A percentile compares a stretch with the other conserved stretches of the same genome.
Evolutionary conservation across 352 stramenopile genomes (phyloP).

Genomic region (Phytophthora pini): DNA sequence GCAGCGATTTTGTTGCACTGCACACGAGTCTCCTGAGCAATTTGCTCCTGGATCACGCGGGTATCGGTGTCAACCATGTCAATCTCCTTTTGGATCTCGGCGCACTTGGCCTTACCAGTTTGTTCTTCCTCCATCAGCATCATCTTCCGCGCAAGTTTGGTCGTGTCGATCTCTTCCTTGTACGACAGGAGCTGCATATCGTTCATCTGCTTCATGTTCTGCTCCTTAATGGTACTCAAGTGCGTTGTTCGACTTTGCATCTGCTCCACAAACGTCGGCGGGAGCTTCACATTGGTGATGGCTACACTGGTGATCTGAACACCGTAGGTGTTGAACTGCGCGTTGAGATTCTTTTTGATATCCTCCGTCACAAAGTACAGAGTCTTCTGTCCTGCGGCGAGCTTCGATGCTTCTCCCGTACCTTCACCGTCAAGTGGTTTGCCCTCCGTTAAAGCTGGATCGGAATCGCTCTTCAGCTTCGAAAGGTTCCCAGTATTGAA

Average conservation of each 20-base stretch:
- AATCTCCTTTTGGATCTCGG: constrained; percentile 61
- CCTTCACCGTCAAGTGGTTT: constrained; percentile 4
- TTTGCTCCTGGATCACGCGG: constrained; percentile 38
- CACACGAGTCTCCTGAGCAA: constrained; percentile 42
- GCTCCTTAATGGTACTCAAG: constrained; percentile 67
- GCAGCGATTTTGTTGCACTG: constrained; percentile 44
- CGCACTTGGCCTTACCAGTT: constrained; percentile 55
- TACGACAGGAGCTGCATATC: constrained; percentile 77
- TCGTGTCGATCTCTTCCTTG: constrained; percentile 63
- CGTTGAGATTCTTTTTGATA: constrained; percentile 77
- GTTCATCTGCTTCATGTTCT: constrained; percentile 83
- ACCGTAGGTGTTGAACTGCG: constrained; percentile 78
- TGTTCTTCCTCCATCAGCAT: constrained; percentile 74
- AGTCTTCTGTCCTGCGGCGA: constrained; percentile 10
- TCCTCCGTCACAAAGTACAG: constrained; percentile 68
- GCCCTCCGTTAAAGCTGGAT: neutral
- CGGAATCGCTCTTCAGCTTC: constrained; percentile 9
- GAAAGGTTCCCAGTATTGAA: constrained; percentile 60
- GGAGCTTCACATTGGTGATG: constrained; percentile 81
- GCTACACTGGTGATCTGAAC: constrained; percentile 78
- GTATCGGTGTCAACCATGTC: constrained; percentile 45
- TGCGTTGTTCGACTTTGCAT: constrained; percentile 77
- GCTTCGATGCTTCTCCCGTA: neutral
- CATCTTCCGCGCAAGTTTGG: constrained; percentile 61
- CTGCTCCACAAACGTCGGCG: constrained; percentile 60